Conservation (phyloP, 805 yeast genomes). For the Wickerhamomyces tratensis region DNA sequence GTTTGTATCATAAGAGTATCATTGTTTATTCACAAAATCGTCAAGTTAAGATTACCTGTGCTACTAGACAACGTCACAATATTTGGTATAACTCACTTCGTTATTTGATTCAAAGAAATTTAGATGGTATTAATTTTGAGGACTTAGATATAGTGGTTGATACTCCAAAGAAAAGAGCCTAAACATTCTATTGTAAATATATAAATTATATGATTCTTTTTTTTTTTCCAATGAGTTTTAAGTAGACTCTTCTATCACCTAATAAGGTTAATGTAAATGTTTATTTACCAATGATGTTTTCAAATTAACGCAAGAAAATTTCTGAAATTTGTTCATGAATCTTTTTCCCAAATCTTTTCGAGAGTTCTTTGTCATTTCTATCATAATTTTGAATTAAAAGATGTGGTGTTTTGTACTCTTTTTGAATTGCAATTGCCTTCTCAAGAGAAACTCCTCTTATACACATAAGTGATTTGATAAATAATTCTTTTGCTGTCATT, state of each 20-base stretch:
- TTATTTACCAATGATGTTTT: too few species aligned
- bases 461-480: slow-evolving; percentile 66
- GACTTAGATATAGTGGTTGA: slow-evolving; percentile 27
- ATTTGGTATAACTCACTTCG: slow-evolving; percentile 83
- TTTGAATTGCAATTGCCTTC: slow-evolving; percentile 73
- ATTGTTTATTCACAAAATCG: slow-evolving; percentile 57
- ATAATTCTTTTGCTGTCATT: slow-evolving; percentile 69
- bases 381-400: slow-evolving; percentile 41
- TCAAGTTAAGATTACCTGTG: slow-evolving; percentile 72
- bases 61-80: slow-evolving; percentile 79
- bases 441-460: slow-evolving; percentile 77
- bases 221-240: too few species aligned
- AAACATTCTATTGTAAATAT: too few species aligned
- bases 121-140: slow-evolving; percentile 44
- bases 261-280: too few species aligned
- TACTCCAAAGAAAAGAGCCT: not conserved
- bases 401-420: slow-evolving; percentile 59
- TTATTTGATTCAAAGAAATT: slow-evolving; percentile 58
- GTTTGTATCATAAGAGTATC: slow-evolving; percentile 77
- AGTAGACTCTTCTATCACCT: too few species aligned
- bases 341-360: slow-evolving; percentile 22
- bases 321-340: slow-evolving; percentile 11
- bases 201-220: too few species aligned
- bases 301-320: slow-evolving; percentile 1
- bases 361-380: slow-evolving; percentile 10